A percentile compares a stretch with the other conserved stretches of the same genome.
Conservation (phyloP, 345 rosid species). For the Cardiospermum halicacabum region DNA sequence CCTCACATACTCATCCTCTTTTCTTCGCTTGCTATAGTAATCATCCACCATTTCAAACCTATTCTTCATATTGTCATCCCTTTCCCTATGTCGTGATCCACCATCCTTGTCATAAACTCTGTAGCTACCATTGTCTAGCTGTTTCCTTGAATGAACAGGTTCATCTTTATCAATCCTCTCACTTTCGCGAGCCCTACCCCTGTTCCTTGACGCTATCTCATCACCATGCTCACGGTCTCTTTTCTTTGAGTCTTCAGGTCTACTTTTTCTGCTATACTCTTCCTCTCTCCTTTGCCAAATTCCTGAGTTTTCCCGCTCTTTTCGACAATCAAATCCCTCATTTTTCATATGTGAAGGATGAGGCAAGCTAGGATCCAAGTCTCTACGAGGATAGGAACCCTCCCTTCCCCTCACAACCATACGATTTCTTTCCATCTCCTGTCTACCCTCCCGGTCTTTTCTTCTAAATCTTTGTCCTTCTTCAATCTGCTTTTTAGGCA, state of each 20-base stretch:
- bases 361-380: slow-evolving; percentile 41
- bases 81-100: slow-evolving; percentile 47
- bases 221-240: slow-evolving; percentile 68
- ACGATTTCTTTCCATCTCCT: slow-evolving; percentile 55
- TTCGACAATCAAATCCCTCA: slow-evolving; percentile 61
- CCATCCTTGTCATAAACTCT: slow-evolving; percentile 58
- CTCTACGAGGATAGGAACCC: slow-evolving; percentile 51
- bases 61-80: slow-evolving; percentile 53
- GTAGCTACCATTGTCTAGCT: slow-evolving; percentile 59
- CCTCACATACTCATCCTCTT: slow-evolving; percentile 65
- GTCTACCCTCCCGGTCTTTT: slow-evolving; percentile 57
- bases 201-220: slow-evolving; percentile 66
- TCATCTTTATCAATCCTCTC: slow-evolving; percentile 70
- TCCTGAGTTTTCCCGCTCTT: slow-evolving; percentile 57
- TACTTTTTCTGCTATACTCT: slow-evolving; percentile 50
- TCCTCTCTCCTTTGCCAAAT: slow-evolving; percentile 67
- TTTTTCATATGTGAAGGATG: slow-evolving; percentile 39
- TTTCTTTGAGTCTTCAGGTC: slow-evolving; percentile 65
- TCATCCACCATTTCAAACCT: slow-evolving; percentile 55
- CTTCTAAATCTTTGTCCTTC: slow-evolving; percentile 49
- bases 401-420: slow-evolving; percentile 44
- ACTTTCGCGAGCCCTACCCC: slow-evolving; percentile 58
- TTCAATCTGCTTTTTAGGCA: slow-evolving; percentile 45
- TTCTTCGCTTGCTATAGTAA: slow-evolving; percentile 68
- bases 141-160: slow-evolving; percentile 54